These are phyloP conservation scores for Auriscalpium orientale DNA, from an alignment of 768 basidiomycete species.

Conservation along the genomic window DNA sequence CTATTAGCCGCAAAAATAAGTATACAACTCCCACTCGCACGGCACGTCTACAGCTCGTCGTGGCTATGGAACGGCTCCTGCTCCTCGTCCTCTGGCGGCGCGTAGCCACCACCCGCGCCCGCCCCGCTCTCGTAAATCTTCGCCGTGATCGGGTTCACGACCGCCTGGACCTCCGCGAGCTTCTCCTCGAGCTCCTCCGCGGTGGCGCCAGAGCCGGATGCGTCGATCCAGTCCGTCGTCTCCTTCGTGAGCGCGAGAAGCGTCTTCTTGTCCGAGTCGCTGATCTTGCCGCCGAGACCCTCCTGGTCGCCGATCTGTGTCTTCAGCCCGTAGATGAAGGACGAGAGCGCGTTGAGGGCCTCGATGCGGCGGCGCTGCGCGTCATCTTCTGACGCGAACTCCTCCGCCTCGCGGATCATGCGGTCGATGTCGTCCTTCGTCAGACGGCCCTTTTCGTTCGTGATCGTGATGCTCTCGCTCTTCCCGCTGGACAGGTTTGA, in stretches of 20 bases:
- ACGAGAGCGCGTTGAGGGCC: constrained; percentile 73
- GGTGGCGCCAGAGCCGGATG: constrained; percentile 64
- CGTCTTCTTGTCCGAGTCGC: constrained; percentile 76
- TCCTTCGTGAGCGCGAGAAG: constrained; percentile 81
- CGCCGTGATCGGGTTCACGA: constrained; percentile 39
- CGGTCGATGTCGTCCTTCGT: constrained; percentile 69
- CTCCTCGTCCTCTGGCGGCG: constrained; percentile 26
- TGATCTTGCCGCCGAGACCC: constrained; percentile 85
- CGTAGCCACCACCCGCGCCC: constrained; percentile 14
- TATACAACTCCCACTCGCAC: too few relatives aligned
- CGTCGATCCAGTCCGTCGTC: constrained; percentile 86
- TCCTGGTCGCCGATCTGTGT: constrained; percentile 79
- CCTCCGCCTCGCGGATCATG: constrained; percentile 92
- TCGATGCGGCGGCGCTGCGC: constrained; percentile 78
- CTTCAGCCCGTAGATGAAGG: constrained; percentile 83
- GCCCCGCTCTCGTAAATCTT: constrained; percentile 28
- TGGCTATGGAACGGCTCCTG: constrained; percentile 33
- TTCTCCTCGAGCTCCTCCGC: constrained; percentile 93
- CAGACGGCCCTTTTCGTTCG: constrained; percentile 89
- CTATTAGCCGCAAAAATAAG: too few relatives aligned
- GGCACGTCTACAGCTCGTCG: constrained; percentile 32
- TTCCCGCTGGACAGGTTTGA: constrained; percentile 49
- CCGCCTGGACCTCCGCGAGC: constrained; percentile 37
- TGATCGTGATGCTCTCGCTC: constrained; percentile 86
- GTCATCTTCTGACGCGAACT: constrained; percentile 75